Percentiles rank a stretch among this genome's conserved stretches.
Conservation (phyloP, 179 eudicot genomes). For the Heliamphora pulchella region DNA sequence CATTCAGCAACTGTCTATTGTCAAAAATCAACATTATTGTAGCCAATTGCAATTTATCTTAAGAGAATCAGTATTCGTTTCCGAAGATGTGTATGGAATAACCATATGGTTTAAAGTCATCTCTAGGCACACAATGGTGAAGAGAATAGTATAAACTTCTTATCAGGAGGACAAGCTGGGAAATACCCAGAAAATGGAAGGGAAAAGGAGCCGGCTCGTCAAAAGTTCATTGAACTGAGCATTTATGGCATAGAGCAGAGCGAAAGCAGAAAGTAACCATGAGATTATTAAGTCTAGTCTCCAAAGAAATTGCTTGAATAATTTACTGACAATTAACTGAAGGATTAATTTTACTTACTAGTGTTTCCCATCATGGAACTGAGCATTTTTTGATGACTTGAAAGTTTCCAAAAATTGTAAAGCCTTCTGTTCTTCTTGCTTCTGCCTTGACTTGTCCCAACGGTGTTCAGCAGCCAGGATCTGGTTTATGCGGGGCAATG, state of each 20-base stretch:
- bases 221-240: neutral
- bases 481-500: slow-evolving; percentile 72
- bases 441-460: slow-evolving; percentile 76
- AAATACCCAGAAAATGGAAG: neutral
- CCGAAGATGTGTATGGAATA: neutral
- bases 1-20: neutral
- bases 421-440: slow-evolving; percentile 51
- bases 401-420: slow-evolving; percentile 69
- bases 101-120: neutral
- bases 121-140: neutral
- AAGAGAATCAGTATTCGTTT: neutral
- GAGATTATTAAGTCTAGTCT: neutral
- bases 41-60: neutral
- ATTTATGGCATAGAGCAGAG: neutral
- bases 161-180: neutral
- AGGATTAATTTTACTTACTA: slow-evolving; percentile 24
- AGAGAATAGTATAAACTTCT: neutral
- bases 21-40: neutral
- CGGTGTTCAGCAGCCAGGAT: slow-evolving; percentile 78
- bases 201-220: neutral
- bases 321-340: neutral
- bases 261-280: neutral
- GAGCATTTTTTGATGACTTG: slow-evolving; percentile 87
- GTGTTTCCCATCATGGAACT: slow-evolving; percentile 88
- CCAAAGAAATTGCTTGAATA: neutral